These are phyloP conservation scores for Phytophthora pinifolia DNA, from an alignment of 352 stramenopile genomes.

Conservation along the genomic window DNA sequence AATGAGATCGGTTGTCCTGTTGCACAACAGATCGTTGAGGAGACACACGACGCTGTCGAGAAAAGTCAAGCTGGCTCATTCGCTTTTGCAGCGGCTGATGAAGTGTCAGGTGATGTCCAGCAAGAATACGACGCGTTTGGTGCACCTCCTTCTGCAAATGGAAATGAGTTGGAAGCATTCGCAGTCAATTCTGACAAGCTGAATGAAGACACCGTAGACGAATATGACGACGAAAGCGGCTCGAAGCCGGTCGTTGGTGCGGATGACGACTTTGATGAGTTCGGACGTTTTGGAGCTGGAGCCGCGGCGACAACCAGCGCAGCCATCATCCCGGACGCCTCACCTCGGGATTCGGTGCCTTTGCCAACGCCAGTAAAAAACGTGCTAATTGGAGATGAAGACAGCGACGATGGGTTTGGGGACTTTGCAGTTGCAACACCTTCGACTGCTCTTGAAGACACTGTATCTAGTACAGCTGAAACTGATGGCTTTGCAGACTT, in stretches of 20 bases:
- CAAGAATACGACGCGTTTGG: slow-evolving; percentile 8
- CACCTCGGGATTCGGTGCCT: slow-evolving; percentile 16
- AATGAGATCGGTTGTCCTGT: slow-evolving; percentile 4
- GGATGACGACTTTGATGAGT: slow-evolving; percentile 45
- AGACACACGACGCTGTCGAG: slow-evolving; percentile 3
- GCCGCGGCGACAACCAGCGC: not conserved
- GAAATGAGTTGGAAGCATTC: not conserved
- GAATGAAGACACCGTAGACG: slow-evolving; percentile 1
- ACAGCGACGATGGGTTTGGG: slow-evolving; percentile 10
- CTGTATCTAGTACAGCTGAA: not conserved
- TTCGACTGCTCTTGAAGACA: slow-evolving; percentile 1
- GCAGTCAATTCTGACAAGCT: not conserved
- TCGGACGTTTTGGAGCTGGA: slow-evolving; percentile 26
- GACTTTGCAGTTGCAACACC: slow-evolving; percentile 17
- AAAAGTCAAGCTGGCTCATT: not conserved
- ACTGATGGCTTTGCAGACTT: slow-evolving; percentile 47
- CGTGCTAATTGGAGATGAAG: slow-evolving; percentile 14
- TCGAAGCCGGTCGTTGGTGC: not conserved
- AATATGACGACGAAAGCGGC: not conserved
- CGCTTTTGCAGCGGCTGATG: not conserved
- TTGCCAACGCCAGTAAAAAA: slow-evolving; percentile 9
- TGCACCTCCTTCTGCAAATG: not conserved
- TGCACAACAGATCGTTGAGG: slow-evolving; percentile 3
- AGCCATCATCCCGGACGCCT: slow-evolving; percentile 7
- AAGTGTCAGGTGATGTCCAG: not conserved